Base-by-base conservation (phyloP, 805 yeast species). In the Candida silvatica region DNA sequence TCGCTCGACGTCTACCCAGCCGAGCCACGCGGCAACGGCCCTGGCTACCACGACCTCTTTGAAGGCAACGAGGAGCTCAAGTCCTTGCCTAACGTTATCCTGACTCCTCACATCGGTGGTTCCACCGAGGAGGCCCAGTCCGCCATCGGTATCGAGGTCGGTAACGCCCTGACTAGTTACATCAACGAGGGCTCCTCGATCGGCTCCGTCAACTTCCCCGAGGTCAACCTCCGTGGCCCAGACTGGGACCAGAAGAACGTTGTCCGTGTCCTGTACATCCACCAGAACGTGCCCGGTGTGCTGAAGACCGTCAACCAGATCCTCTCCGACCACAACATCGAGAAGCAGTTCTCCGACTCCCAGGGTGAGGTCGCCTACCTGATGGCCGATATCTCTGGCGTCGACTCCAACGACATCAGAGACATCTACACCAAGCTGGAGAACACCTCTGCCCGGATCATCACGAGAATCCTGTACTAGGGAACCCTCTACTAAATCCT, bases 201-300 rank as follows among this genome's bases (percentile, higher is more conserved):
- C 34, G 97, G 96, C 52, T 88, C 97, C 5, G 98, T 90, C 40
- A 92, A 92, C 74, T 88, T 92, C 94, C 98, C 98, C 54, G 97
- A 92, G 68, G 97, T 92, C 45, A 66, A 90, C 18, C 71, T 92
- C 51, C 83, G 97, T 66, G 81, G 87, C 23, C 67, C 86, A 47
- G 84, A 86, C 52, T 72, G 81, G 61, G 94, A 85, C 56, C 95
- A 85, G 61, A 80, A 82, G 56, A 74, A 81, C 58, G 73, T 80
- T 37, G 97, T 88, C 47, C 84, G 98, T 67, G 95, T 92, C 28
- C 70, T 92, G 51, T 92, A 92, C 65, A 83, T 88, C 54, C 98
- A 92, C 67, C 92, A 84, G 64, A 92, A 92, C 64, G 96, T 92
- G 51, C 98, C 98, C 20, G 98, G 98, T 77, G 98, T 92, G 38